A percentile compares a stretch with the other conserved stretches of the same genome.
Conservation (phyloP, 768 basidiomycete species). For the Ephemerocybe angulata region DNA sequence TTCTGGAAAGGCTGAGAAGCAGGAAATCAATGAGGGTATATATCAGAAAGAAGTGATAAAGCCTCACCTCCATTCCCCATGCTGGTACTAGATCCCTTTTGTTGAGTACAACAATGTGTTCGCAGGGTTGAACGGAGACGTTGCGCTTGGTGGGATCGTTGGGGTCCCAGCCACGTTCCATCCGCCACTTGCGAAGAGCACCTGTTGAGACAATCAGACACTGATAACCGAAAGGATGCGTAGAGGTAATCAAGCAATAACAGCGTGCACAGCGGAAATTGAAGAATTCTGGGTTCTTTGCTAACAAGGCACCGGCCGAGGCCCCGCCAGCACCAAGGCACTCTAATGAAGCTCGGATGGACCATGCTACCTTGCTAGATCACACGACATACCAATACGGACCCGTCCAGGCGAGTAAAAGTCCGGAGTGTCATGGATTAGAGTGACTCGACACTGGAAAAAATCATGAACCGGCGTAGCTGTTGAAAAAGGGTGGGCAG, state of each 20-base stretch:
- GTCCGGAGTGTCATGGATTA: background rate
- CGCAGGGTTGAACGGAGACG: slow-evolving; percentile 50
- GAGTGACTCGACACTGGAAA: background rate
- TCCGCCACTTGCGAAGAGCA: slow-evolving; percentile 65
- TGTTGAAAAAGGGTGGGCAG: background rate
- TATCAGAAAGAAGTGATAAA: slow-evolving; percentile 8
- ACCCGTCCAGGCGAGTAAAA: background rate
- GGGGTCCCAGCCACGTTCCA: slow-evolving; percentile 57
- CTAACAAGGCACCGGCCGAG: background rate
- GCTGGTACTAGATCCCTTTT: slow-evolving; percentile 89
- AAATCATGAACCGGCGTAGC: background rate
- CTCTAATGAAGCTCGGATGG: background rate
- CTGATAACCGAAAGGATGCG: slow-evolving; percentile 17
- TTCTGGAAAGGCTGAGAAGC: slow-evolving; percentile 61
- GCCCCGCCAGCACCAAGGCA: background rate
- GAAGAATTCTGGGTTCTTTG: background rate
- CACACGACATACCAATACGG: background rate
- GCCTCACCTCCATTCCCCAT: slow-evolving; percentile 78
- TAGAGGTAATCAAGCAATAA: background rate
- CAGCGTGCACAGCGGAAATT: background rate
- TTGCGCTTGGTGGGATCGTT: slow-evolving; percentile 37
- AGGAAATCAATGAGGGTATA: slow-evolving; percentile 8
- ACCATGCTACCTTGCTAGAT: background rate
- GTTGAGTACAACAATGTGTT: slow-evolving; percentile 87
- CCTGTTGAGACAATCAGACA: slow-evolving; percentile 33